Conservation (phyloP, 176 grass and related monocot species). For the Dendrocalamus sinicus region DNA sequence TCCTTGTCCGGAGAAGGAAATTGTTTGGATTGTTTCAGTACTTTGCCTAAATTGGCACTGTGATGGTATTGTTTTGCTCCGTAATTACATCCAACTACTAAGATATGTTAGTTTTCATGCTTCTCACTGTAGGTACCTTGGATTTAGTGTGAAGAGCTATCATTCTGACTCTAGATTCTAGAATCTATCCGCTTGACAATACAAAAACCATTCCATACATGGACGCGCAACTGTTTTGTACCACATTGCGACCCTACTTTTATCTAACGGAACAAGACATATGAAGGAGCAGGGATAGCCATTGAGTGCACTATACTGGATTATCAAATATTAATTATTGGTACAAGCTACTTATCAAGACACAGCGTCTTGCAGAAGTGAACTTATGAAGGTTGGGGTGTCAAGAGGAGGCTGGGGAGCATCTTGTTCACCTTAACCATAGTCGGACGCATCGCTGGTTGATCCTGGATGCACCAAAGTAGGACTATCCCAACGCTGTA, state of each 20-base stretch:
- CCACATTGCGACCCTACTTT: not conserved
- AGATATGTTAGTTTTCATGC: not conserved
- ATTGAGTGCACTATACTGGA: no score
- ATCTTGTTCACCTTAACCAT: not conserved
- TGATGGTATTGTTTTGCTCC: not conserved
- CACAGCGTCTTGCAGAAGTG: not conserved
- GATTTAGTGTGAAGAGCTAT: not conserved
- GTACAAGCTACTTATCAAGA: not conserved
- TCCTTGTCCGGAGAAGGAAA: not conserved
- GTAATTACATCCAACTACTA: not conserved
- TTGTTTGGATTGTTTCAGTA: not conserved
- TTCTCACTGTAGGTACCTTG: not conserved
- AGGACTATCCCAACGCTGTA: conserved; percentile 59
- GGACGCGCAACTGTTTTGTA: not conserved
- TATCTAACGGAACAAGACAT: no score
- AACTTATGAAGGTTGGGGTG: not conserved
- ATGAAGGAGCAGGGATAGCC: no score
- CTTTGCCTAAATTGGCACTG: not conserved
- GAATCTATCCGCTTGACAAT: not conserved
- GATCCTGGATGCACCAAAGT: not conserved
- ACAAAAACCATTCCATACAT: not conserved
- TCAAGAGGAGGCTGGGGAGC: not conserved
- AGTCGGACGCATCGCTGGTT: not conserved
- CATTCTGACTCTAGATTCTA: not conserved
- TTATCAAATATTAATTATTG: not conserved